phyloP scores from a whole-genome alignment of 1,284 basidiomycete genomes.

The Cryptococcus hybrid region DNA sequence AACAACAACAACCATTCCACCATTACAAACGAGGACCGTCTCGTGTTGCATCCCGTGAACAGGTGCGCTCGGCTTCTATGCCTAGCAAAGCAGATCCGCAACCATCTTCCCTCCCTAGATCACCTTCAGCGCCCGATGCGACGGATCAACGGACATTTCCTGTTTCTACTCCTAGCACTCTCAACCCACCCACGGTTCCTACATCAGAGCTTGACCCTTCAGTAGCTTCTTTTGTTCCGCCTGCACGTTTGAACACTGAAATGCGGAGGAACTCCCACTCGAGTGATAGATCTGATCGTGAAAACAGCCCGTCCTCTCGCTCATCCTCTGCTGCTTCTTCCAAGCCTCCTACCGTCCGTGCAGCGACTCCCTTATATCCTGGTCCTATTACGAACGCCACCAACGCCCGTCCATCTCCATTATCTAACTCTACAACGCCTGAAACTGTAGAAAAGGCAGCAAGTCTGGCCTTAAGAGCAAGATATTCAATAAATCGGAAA shows the following conservation, averaged over 20 bases:
- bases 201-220: not conserved
- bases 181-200: conserved; percentile 1
- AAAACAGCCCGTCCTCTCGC: not conserved
- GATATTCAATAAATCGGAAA: conserved; percentile 64
- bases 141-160: not conserved
- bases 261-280: conserved; percentile 7
- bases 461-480: conserved; percentile 57
- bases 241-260: conserved; percentile 15
- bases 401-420: conserved; percentile 34
- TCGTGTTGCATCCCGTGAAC: conserved; percentile 13
- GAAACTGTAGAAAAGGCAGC: conserved; percentile 54
- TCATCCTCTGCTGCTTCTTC: not conserved
- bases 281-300: conserved; percentile 8
- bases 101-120: conserved; percentile 4
- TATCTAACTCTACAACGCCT: conserved; percentile 9
- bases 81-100: not conserved
- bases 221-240: conserved; percentile 17
- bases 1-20: conserved; percentile 17
- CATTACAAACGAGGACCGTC: conserved; percentile 34
- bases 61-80: too few relatives aligned
- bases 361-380: conserved; percentile 26
- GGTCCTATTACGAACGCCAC: conserved; percentile 37
- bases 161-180: not conserved
- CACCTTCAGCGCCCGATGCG: conserved; percentile 4
- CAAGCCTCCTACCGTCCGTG: conserved; percentile 1